Conservation (phyloP, 2,329 filamentous ascomycete genomes). For the Gaeumannomyces tritici region DNA sequence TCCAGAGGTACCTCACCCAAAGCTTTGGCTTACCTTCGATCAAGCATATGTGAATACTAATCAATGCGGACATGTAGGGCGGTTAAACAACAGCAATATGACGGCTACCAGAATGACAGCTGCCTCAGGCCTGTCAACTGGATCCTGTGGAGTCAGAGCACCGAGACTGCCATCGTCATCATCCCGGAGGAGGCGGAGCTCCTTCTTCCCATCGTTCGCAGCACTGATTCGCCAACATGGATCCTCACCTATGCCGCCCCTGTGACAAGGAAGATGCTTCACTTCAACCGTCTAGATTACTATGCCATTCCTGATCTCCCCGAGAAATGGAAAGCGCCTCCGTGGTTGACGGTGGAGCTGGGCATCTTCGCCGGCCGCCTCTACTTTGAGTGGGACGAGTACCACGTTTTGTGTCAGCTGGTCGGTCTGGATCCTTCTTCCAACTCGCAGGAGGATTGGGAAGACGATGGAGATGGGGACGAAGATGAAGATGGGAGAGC, state of each 20-base stretch:
- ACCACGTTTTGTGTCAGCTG: conserved; percentile 20
- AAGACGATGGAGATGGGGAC: conserved; percentile 10
- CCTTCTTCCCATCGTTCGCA: conserved; percentile 35
- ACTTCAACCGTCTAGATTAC: conserved; percentile 45
- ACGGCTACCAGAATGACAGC: conserved; percentile 16
- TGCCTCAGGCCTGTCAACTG: conserved; percentile 45
- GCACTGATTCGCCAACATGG: conserved; percentile 19
- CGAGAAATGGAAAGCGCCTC: conserved; percentile 27
- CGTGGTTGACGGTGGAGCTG: conserved; percentile 47
- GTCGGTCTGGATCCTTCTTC: conserved; percentile 14
- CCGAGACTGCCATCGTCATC: conserved; percentile 42
- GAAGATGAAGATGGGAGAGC: neutral
- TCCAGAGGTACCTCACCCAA: conserved; percentile 25
- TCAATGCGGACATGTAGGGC: neutral
- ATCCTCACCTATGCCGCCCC: conserved; percentile 51
- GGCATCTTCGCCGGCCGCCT: conserved; percentile 52
- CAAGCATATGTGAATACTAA: neutral
- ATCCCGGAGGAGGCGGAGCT: conserved; percentile 54
- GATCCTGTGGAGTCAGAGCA: conserved; percentile 44
- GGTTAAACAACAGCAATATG: conserved; percentile 9
- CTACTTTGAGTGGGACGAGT: conserved; percentile 45
- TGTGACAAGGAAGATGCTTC: conserved; percentile 47
- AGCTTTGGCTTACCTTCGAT: conserved; percentile 15
- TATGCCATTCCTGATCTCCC: conserved; percentile 41
- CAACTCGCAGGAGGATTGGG: neutral